phyloP scores from a whole-genome alignment of 1,284 basidiomycete species.

The Pseudozyma pruni region DNA sequence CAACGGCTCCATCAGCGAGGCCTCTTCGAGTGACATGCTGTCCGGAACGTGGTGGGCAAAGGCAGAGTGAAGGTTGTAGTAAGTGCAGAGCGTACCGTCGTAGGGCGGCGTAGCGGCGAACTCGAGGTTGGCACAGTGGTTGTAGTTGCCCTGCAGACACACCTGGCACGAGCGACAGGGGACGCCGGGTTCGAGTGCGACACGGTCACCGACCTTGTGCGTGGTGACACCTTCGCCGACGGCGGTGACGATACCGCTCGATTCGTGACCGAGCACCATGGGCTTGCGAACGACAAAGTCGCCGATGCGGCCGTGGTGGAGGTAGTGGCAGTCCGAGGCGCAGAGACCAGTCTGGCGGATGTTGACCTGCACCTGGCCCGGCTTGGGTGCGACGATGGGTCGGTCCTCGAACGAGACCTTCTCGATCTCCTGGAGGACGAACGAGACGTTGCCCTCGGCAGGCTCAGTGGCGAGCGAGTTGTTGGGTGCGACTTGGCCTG shows the following conservation, averaged over 20 bases:
- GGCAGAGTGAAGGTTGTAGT: conserved; percentile 65
- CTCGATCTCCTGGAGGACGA: conserved; percentile 80
- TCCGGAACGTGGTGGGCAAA: conserved; percentile 69
- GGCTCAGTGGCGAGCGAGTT: conserved; percentile 58
- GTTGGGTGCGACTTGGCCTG: conserved; percentile 46
- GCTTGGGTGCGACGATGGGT: conserved; percentile 74
- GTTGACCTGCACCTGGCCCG: conserved; percentile 85
- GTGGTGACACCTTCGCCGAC: conserved; percentile 79
- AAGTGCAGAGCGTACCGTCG: conserved; percentile 85
- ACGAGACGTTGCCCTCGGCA: conserved; percentile 75
- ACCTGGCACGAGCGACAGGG: conserved; percentile 76
- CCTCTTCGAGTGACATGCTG: conserved; percentile 70
- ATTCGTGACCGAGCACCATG: conserved; percentile 79
- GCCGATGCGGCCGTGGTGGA: conserved; percentile 68
- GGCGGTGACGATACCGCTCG: conserved; percentile 72
- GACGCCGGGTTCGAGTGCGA: conserved; percentile 86
- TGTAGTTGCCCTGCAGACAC: conserved; percentile 67
- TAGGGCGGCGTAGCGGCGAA: conserved; percentile 90
- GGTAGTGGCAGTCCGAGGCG: conserved; percentile 74
- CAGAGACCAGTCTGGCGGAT: conserved; percentile 88
- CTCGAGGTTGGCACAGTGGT: conserved; percentile 74
- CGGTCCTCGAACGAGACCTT: conserved; percentile 80
- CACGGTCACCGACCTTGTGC: conserved; percentile 83
- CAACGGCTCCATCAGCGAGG: conserved; percentile 85
- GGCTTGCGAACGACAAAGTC: conserved; percentile 80